These are phyloP conservation scores for Macrotyloma uniflorum DNA, from an alignment of 306 rosid genomes.

Conservation along the genomic window DNA sequence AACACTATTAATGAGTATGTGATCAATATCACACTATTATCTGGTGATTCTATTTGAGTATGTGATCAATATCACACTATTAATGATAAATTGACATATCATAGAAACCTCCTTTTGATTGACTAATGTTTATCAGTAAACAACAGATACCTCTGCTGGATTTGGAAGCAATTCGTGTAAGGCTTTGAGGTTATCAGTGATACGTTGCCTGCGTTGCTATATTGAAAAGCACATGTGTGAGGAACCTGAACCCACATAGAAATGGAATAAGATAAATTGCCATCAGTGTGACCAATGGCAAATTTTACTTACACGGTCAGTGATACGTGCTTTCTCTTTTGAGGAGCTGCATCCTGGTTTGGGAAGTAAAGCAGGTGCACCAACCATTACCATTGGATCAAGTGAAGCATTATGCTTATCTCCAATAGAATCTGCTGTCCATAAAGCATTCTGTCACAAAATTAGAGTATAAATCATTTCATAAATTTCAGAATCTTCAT, in stretches of 20 bases:
- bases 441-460: constrained; percentile 47
- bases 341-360: constrained; percentile 41
- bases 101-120: not conserved
- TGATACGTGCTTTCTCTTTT: constrained; percentile 40
- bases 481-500: constrained; percentile 12
- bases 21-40: not conserved
- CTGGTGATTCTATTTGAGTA: not conserved
- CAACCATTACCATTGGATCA: constrained; percentile 45
- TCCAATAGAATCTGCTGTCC: constrained; percentile 49
- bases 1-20: not conserved
- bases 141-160: constrained; percentile 60
- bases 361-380: constrained; percentile 48
- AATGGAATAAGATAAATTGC: not conserved
- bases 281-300: not conserved
- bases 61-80: constrained; percentile 8
- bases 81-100: not conserved
- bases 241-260: constrained; percentile 16
- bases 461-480: constrained; percentile 24
- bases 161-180: constrained; percentile 76
- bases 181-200: constrained; percentile 65
- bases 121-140: not conserved
- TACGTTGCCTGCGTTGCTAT: constrained; percentile 75
- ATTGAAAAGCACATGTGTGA: constrained; percentile 25
- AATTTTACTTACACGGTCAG: constrained; percentile 74
- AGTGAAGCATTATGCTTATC: constrained; percentile 39